Evolutionary conservation across 2,329 filamentous ascomycete genomes (phyloP), one percentile per base, ranked within the genome.

Genomic region (Coccinonectria pachysandricola): DNA sequence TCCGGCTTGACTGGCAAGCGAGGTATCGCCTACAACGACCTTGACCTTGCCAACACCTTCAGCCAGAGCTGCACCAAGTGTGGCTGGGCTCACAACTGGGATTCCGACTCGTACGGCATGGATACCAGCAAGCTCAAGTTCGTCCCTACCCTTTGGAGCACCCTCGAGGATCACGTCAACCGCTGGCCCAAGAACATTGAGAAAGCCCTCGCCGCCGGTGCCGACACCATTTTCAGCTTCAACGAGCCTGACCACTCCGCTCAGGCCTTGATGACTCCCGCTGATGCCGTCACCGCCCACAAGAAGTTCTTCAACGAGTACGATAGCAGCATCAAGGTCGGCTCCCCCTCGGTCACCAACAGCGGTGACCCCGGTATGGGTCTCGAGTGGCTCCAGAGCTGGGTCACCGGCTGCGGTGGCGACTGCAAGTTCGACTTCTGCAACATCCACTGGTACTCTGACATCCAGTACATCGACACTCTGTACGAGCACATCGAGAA

Each of bases 71-170:
- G 52, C 39, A 48, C 65, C 32, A 38, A 42, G 30, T 62, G 71
- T 45, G 53, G 56, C 20, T 83, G 77, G 72, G 65, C 57, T 24
- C 80, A 79, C 65, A 81, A 81, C 68, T 84, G 79, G 79, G 73
- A 56, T 22, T 62, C 64, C 23, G 37, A 36, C 8, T 43, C 59
- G 24, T 52, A 56, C 32, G 56, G 58, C 19, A 56, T 65, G 7
- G 47, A 63, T 27, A 48, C 52, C 12, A 48, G 17, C 7, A 7
- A 46, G 25, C 46, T 75, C 43, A 60, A 66, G 45, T 86, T 63
- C 57, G 64, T 80, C 28, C 80, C 81, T 37, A 79, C 73, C 56
- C 68, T 82, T 24, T 82, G 71, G 75, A 65, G 69, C 27, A 50
- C 62, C 28, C 39, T 40, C 8, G 30, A 45, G 7, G 50, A 54